A percentile compares a stretch with the other conserved stretches of the same genome.
Evolutionary conservation across 2,329 filamentous ascomycete species (phyloP).

Genomic region (Diplodia corticola): DNA sequence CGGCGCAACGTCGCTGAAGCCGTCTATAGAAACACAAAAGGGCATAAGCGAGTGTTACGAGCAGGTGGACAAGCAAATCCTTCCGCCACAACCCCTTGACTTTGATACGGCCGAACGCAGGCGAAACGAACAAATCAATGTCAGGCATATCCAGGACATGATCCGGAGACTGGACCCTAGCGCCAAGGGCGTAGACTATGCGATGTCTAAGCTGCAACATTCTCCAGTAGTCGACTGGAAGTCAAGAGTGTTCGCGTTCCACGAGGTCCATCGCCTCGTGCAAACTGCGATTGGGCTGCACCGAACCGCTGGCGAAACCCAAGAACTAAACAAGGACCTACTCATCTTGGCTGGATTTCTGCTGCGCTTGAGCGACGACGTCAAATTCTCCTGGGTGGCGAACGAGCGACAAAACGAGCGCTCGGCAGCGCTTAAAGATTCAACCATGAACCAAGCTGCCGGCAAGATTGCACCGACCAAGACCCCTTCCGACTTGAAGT

Average conservation of each 20-base stretch:
- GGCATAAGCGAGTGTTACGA: background rate
- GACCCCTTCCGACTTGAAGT: constrained; percentile 35
- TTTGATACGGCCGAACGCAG: constrained; percentile 5
- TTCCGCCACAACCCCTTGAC: background rate
- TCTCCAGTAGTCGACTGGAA: background rate
- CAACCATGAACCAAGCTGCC: constrained; percentile 24
- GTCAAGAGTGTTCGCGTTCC: constrained; percentile 56
- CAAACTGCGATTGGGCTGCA: constrained; percentile 52
- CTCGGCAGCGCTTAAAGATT: constrained; percentile 37
- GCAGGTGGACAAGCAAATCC: constrained; percentile 39
- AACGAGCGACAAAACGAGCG: constrained; percentile 40
- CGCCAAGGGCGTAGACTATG: constrained; percentile 8
- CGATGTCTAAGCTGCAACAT: background rate
- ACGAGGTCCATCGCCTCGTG: constrained; percentile 62
- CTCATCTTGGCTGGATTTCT: constrained; percentile 42
- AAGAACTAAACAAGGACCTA: constrained; percentile 36
- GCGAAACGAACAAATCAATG: constrained; percentile 55
- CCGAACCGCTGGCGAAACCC: constrained; percentile 17
- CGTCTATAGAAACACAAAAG: background rate
- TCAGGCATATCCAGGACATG: constrained; percentile 66
- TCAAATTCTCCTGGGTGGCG: constrained; percentile 46
- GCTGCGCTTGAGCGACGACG: constrained; percentile 48
- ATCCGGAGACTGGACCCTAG: constrained; percentile 49
- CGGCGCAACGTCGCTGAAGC: background rate
- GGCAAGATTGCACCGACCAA: constrained; percentile 22